These are phyloP conservation scores for Vigna nakashimae DNA, from an alignment of 306 rosid genomes.

Conservation along the genomic window DNA sequence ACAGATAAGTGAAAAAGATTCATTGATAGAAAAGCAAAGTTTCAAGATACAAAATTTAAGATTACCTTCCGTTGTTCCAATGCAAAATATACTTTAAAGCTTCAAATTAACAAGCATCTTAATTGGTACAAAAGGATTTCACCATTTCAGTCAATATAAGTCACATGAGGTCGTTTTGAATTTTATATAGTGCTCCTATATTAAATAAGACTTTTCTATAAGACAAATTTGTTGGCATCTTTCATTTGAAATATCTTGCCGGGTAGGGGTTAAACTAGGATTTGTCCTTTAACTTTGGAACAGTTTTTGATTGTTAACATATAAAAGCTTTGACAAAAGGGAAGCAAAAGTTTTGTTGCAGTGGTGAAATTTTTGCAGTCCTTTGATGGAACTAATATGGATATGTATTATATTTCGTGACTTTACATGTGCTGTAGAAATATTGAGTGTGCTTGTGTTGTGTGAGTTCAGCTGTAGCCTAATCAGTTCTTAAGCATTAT, in stretches of 20 bases:
- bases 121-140: slow-evolving; percentile 24
- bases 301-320: slow-evolving; percentile 7
- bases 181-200: slow-evolving; percentile 78
- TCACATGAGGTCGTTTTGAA: slow-evolving; percentile 72
- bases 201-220: slow-evolving; percentile 55
- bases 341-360: slow-evolving; percentile 8
- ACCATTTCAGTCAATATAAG: slow-evolving; percentile 27
- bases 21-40: slow-evolving; percentile 10
- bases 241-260: neutral
- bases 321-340: neutral
- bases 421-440: neutral
- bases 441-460: neutral
- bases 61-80: neutral
- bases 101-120: slow-evolving; percentile 37
- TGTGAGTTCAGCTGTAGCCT: neutral
- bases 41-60: slow-evolving; percentile 11
- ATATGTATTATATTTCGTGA: neutral
- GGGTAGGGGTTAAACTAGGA: neutral
- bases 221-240: neutral
- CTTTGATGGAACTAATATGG: neutral
- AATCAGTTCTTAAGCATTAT: neutral
- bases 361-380: slow-evolving; percentile 14
- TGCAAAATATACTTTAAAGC: slow-evolving; percentile 19
- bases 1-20: slow-evolving; percentile 33
- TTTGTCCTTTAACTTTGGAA: slow-evolving; percentile 20